Conservation (phyloP, 1,284 basidiomycete species). For the Veloporphyrellus conicus region DNA sequence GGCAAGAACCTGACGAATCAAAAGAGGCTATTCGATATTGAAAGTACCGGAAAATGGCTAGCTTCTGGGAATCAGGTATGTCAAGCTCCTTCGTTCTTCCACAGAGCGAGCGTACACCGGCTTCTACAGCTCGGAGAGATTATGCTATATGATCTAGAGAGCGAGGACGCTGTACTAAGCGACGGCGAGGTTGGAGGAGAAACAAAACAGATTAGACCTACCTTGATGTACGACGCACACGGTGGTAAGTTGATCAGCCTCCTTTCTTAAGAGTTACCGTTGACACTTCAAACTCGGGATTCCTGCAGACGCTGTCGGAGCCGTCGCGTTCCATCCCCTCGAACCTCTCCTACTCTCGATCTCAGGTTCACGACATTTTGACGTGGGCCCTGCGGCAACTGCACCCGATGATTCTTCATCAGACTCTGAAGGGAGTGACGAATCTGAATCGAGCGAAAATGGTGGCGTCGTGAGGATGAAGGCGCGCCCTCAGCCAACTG, state of each 20-base stretch:
- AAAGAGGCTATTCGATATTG: constrained; percentile 72
- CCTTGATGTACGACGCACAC: constrained; percentile 20
- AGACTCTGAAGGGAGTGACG: no score
- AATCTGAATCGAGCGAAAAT: constrained; percentile 10
- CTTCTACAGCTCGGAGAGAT: constrained; percentile 40
- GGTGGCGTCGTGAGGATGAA: constrained; percentile 8
- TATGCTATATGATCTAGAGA: constrained; percentile 42
- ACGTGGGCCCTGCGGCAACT: not conserved
- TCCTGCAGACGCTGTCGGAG: constrained; percentile 56
- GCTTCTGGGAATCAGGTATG: constrained; percentile 69
- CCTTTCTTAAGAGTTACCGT: not conserved
- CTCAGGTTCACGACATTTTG: constrained; percentile 67
- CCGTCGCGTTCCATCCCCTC: constrained; percentile 59
- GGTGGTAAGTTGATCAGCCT: constrained; percentile 12
- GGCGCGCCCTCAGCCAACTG: constrained; percentile 18
- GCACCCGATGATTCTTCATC: no score
- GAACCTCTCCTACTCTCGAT: constrained; percentile 50
- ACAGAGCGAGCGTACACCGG: not conserved
- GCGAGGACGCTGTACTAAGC: constrained; percentile 2
- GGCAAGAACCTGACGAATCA: constrained; percentile 59
- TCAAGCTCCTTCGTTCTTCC: not conserved
- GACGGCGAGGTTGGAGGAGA: constrained; percentile 1
- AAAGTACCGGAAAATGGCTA: constrained; percentile 66
- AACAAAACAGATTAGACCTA: constrained; percentile 8
- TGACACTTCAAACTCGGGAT: not conserved